Base-by-base conservation (phyloP, 768 basidiomycete species). In the Pholiota molesta region DNA sequence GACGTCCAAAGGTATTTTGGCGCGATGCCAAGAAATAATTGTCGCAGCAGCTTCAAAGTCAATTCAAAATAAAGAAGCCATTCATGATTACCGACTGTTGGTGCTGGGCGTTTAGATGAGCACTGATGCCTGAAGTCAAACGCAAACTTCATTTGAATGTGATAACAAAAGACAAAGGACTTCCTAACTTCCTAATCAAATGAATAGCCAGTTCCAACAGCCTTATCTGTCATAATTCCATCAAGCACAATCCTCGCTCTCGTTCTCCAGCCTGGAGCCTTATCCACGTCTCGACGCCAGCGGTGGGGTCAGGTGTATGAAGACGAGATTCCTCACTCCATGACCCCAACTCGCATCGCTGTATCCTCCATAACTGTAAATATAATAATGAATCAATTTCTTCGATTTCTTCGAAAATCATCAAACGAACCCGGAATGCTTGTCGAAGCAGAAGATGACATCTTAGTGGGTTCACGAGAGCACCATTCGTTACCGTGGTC, bases 401-500 rank as follows among this genome's bases (percentile, higher is more conserved):
- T 29, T 5, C 28, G 1, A 57, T 23, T 42, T 10, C 21, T 26
- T 40, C 9, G 57, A 3, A 13, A 61, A 29, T 23, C 3, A 49
- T 70, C 69, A 37, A 4, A 69, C 76, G 13, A 65, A 90, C 86
- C 90, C 90, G 1, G 89, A 88, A 69, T 92, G 91, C 70, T 92
- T 92, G 68, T 83, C 81, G 64, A 92, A 93, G 70, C 91, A 93
- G 71, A 91, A 90, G 0, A 89, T 82, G 9, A 89, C 81, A 42
- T 83, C 75, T 62, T 85, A 3, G 78, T 80, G 1, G 82, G 81
- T 62, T 91, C 88, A 17, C 88, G 84, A 8, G 83, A 82, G 62
- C 91, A 92, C 91, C 91, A 92, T 70, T 91, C 89, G 61, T 92
- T 81, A 1, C 91, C 91, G 64, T 92, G 91, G 69, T 89, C 90